A percentile compares a stretch with the other conserved stretches of the same genome.
phyloP scores from a whole-genome alignment of 2,329 filamentous ascomycete genomes.

The Tolypocladium nubicola region DNA sequence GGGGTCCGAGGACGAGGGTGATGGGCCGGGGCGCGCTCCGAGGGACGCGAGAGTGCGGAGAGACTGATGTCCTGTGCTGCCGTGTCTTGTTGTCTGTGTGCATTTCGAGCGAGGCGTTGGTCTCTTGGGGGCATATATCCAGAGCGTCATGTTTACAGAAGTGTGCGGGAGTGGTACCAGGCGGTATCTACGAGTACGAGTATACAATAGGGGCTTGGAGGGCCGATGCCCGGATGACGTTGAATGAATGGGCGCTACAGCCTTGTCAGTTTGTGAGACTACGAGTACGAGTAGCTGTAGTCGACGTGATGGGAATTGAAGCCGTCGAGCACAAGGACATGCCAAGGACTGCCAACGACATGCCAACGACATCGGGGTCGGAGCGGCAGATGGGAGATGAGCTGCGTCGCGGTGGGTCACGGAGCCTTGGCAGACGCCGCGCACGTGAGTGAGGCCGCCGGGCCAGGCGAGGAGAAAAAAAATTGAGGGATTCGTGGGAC shows the following conservation, averaged over 20 bases:
- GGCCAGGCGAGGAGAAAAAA: not conserved
- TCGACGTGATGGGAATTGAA: too few species aligned
- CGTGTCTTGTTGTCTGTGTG: not conserved
- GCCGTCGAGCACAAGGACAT: too few species aligned
- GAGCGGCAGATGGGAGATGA: not conserved
- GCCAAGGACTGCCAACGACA: too few species aligned
- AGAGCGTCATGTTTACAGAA: slow-evolving; percentile 7
- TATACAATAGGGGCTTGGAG: too few species aligned
- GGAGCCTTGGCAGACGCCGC: not conserved
- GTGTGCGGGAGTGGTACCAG: not conserved
- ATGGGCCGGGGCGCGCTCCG: not conserved
- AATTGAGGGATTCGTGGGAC: not conserved
- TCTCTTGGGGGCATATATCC: not conserved
- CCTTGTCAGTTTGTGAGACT: too few species aligned
- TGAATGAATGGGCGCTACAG: too few species aligned
- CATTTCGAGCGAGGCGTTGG: not conserved
- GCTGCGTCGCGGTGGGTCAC: not conserved
- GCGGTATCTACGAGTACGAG: not conserved
- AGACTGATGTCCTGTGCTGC: not conserved
- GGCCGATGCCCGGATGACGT: too few species aligned
- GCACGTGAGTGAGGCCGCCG: not conserved
- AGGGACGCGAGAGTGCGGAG: not conserved
- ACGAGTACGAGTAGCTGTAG: too few species aligned
- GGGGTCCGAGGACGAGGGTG: slow-evolving; percentile 14
- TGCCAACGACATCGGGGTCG: too few species aligned